Base-by-base conservation (phyloP, 2,329 filamentous ascomycete species). In the Xylariaceae sp. region DNA sequence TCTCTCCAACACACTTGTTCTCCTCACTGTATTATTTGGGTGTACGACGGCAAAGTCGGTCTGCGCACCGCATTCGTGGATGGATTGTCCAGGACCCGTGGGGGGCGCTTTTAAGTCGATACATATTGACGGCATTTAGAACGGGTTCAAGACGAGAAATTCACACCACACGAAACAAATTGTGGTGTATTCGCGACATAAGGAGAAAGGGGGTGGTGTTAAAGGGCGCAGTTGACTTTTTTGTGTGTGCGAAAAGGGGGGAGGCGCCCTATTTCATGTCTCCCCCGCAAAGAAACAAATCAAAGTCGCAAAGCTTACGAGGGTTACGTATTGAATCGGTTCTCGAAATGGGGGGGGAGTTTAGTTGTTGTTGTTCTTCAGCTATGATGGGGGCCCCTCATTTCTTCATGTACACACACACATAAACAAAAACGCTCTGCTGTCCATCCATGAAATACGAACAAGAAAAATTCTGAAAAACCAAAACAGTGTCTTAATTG, bases 271-370 rank as follows among this genome's bases (percentile, higher is more conserved):
- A 30, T 62, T 58, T 59, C 56, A 55, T 59, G 48, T 52, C 15
- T 51, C 52, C 44, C 47, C 49, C 23, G 18, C 47, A 49, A 52
- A 62, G 58, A 56, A 55, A 64, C 53, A 59, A 42, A 30, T 30
- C 23, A 30, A 30, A 68, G 62, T 65, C 58, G 66, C 64, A 61
- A 30, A 30, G 62, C 57, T 68, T 65, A 70, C 68, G 67, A 70
- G 68, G 63, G 63, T 69, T 64, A 69, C 65, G 67, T 59, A 61
- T 59, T 62, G 66, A 30, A 69, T 68, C 66, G 67, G 64, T 68
- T 66, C 56, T 66, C 56, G 58, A 50, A 58, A 15, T 62, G 63
- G 63, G 65, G 68, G 66, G 37, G 11, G 37, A 42, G 37, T 13
- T 42, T 42, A 10, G 8, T 42, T 42, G 37, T 10, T 42, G 37